These are phyloP conservation scores for Solanum peruvianum DNA, from an alignment of 257 asterid genomes.

Conservation along the genomic window DNA sequence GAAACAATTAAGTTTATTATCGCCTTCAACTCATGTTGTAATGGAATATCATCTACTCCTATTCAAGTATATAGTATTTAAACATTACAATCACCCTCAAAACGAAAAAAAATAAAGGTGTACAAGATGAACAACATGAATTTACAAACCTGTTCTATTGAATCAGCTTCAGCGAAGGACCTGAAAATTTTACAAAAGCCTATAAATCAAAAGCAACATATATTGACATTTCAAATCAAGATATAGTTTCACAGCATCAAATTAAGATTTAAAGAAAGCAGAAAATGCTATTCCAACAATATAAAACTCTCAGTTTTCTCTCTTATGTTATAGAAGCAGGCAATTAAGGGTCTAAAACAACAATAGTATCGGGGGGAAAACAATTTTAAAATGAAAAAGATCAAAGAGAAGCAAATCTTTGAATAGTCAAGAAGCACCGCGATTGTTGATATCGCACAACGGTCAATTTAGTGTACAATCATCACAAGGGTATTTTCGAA, in stretches of 20 bases:
- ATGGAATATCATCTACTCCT: background rate
- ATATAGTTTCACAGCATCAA: background rate
- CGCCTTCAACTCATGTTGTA: background rate
- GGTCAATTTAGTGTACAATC: background rate
- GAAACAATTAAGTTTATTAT: background rate
- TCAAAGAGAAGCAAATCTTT: background rate
- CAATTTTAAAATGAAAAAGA: background rate
- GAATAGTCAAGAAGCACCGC: background rate
- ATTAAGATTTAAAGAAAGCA: background rate
- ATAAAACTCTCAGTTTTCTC: background rate
- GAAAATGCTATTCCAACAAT: background rate
- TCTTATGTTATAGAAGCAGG: background rate
- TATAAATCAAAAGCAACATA: background rate
- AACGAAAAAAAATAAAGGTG: background rate
- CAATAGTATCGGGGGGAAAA: background rate
- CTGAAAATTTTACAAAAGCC: slow-evolving; percentile 18
- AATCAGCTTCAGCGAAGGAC: slow-evolving; percentile 50
- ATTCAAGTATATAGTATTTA: background rate
- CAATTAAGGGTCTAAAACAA: background rate
- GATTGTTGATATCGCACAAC: no score
- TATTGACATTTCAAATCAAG: background rate
- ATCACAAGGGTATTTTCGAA: background rate
- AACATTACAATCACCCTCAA: background rate
- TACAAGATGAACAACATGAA: background rate
- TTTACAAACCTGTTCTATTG: slow-evolving; percentile 45